Conservation (phyloP, 2,329 filamentous ascomycete species). For the Teratosphaeriaceae sp. region DNA sequence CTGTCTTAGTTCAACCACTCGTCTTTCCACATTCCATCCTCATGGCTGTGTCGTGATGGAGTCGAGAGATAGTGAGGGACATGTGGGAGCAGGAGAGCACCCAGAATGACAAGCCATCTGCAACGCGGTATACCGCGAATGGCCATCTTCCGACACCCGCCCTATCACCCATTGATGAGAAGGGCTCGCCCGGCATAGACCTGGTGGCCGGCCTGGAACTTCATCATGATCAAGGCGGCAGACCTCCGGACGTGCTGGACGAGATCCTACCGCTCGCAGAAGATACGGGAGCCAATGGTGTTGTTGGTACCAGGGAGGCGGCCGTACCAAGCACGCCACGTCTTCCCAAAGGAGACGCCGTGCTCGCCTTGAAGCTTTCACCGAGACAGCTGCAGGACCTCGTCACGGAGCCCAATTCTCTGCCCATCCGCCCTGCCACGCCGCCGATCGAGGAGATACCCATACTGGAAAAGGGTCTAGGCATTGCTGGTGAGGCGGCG, state of each 20-base stretch:
- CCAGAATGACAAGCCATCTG: neutral
- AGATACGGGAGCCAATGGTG: neutral
- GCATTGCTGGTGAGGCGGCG: neutral
- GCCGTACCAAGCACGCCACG: conserved; percentile 22
- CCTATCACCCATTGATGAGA: conserved; percentile 24
- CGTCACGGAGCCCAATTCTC: conserved; percentile 47
- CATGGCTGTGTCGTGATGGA: neutral
- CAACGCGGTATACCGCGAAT: neutral
- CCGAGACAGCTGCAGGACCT: conserved; percentile 49
- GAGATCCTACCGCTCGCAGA: no score
- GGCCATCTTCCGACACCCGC: conserved; percentile 23
- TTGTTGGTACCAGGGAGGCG: conserved; percentile 3
- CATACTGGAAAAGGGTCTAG: conserved; percentile 4
- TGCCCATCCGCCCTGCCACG: conserved; percentile 42
- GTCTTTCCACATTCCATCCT: neutral
- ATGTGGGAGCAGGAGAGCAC: neutral
- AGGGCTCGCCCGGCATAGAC: conserved; percentile 9
- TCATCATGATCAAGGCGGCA: neutral
- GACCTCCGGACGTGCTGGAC: no score
- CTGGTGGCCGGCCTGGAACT: conserved; percentile 7
- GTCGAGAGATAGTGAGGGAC: neutral
- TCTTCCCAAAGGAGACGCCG: conserved; percentile 10
- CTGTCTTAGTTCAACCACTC: neutral
- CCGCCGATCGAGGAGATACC: conserved; percentile 31
- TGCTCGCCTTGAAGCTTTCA: conserved; percentile 44